Conservation (phyloP, 2,329 filamentous ascomycete species). For the Lecanicillium sp. region DNA sequence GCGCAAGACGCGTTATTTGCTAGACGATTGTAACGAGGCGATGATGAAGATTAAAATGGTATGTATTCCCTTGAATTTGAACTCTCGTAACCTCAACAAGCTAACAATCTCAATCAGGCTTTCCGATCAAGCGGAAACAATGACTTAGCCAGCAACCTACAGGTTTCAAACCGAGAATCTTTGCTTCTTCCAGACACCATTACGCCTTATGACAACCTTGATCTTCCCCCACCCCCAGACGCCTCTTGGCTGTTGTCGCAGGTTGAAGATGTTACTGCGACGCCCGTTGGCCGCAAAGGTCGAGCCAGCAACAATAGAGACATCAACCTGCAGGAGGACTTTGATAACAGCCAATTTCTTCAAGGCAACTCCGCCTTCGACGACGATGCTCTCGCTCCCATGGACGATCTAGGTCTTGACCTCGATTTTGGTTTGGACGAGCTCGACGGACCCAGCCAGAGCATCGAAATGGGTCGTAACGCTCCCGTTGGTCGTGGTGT, state of each 20-base stretch:
- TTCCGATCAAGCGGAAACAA: slow-evolving; percentile 93
- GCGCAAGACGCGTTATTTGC: slow-evolving; percentile 87
- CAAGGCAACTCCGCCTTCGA: slow-evolving; percentile 55
- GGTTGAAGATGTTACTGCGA: slow-evolving; percentile 52
- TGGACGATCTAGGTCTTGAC: slow-evolving; percentile 63
- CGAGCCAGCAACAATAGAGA: slow-evolving; percentile 53
- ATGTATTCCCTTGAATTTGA: slow-evolving; percentile 17
- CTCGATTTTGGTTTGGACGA: slow-evolving; percentile 66
- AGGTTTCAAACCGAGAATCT: slow-evolving; percentile 74
- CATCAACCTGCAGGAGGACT: slow-evolving; percentile 62
- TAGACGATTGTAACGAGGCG: slow-evolving; percentile 96
- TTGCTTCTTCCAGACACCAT: slow-evolving; percentile 87
- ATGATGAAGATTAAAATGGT: slow-evolving; percentile 99
- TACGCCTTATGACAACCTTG: slow-evolving; percentile 78
- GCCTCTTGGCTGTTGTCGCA: slow-evolving; percentile 76
- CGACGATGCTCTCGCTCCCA: slow-evolving; percentile 46
- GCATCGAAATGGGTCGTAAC: slow-evolving; percentile 85
- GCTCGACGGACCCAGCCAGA: slow-evolving; percentile 56
- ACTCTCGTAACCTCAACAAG: slow-evolving; percentile 10
- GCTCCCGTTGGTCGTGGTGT: slow-evolving; percentile 59
- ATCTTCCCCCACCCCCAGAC: slow-evolving; percentile 76
- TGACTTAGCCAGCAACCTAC: slow-evolving; percentile 78
- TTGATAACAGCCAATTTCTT: slow-evolving; percentile 72
- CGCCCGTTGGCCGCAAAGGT: slow-evolving; percentile 46
- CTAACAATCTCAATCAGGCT: slow-evolving; percentile 51